These are phyloP conservation scores for Talaromyces rugulosus DNA, from an alignment of 2,329 filamentous ascomycete species.

Conservation along the genomic window DNA sequence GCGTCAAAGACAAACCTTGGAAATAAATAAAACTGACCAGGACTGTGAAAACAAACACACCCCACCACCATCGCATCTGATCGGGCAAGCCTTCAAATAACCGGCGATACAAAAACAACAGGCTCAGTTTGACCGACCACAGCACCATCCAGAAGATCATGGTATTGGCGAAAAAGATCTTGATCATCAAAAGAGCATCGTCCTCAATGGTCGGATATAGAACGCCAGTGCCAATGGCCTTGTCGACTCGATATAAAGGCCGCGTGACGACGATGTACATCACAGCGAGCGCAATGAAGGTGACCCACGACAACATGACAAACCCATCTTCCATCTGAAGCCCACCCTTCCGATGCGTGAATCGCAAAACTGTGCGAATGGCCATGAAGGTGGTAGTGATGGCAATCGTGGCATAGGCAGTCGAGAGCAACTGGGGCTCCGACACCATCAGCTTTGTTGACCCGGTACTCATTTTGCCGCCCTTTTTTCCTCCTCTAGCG, in stretches of 20 bases:
- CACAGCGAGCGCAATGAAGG: conserved; percentile 25
- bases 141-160: conserved; percentile 37
- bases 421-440: conserved; percentile 12
- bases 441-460: conserved; percentile 2
- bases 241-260: conserved; percentile 27
- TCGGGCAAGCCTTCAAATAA: conserved; percentile 29
- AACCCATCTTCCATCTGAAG: conserved; percentile 13
- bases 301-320: conserved; percentile 15
- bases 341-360: conserved; percentile 4
- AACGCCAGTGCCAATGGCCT: conserved; percentile 16
- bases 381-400: conserved; percentile 15
- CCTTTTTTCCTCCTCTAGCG: neutral
- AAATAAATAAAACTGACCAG: conserved; percentile 21
- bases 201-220: conserved; percentile 26
- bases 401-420: conserved; percentile 17
- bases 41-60: conserved; percentile 28
- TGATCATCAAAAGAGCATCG: conserved; percentile 28
- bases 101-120: conserved; percentile 37
- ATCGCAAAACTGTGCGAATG: conserved; percentile 11
- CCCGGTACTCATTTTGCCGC: conserved; percentile 10
- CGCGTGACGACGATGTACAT: conserved; percentile 35
- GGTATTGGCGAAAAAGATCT: conserved; percentile 36
- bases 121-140: conserved; percentile 38
- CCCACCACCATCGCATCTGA: conserved; percentile 36
- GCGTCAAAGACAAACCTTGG: neutral